Percentiles rank a stretch among this genome's conserved stretches.
Conservation (phyloP, 2,329 filamentous ascomycete species). For the Aspergillus sp. region DNA sequence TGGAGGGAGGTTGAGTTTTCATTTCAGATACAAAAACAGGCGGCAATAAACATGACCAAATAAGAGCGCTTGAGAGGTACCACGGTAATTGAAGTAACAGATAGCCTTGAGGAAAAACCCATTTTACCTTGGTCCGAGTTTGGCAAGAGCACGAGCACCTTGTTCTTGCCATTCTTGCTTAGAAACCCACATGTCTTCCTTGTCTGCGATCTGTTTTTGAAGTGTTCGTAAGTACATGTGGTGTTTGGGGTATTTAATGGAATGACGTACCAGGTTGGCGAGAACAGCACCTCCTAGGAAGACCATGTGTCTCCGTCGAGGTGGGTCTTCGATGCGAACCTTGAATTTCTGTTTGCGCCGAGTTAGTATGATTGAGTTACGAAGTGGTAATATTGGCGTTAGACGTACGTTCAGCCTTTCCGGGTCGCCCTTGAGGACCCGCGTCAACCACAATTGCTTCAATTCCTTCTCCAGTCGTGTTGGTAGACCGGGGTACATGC, state of each 20-base stretch:
- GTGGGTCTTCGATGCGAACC: slow-evolving; percentile 97
- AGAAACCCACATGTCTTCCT: slow-evolving; percentile 98
- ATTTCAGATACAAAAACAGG: slow-evolving; percentile 3
- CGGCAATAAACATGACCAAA: background rate
- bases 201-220: slow-evolving; percentile 76
- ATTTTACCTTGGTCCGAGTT: slow-evolving; percentile 79
- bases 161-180: slow-evolving; percentile 98
- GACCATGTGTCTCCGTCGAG: slow-evolving; percentile 97
- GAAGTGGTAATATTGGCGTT: background rate
- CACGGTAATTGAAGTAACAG: background rate
- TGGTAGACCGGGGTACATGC: slow-evolving; percentile 97
- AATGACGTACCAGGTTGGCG: slow-evolving; percentile 73
- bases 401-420: slow-evolving; percentile 72
- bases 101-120: slow-evolving; percentile 16
- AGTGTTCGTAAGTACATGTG: slow-evolving; percentile 12
- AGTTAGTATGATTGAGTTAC: background rate
- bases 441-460: slow-evolving; percentile 97
- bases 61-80: slow-evolving; percentile 1
- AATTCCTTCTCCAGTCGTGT: slow-evolving; percentile 96
- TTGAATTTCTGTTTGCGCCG: slow-evolving; percentile 81
- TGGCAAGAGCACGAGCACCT: slow-evolving; percentile 79
- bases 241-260: background rate
- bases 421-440: slow-evolving; percentile 84
- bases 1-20: slow-evolving; percentile 10
- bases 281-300: slow-evolving; percentile 95